Conservation (phyloP, 768 basidiomycete species). For the Trametes villosa region DNA sequence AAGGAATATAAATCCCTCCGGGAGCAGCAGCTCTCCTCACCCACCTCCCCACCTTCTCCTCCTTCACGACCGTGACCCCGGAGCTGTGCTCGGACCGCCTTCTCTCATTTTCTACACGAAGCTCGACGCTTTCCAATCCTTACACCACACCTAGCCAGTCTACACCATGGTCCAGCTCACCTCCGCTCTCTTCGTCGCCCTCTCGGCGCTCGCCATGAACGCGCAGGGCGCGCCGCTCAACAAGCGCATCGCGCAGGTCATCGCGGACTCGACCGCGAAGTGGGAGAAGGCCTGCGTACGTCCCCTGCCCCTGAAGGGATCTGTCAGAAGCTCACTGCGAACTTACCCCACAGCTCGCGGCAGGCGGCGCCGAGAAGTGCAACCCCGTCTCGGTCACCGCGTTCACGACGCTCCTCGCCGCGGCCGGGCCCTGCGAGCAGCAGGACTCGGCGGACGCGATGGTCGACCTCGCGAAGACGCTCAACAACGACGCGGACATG, state of each 20-base stretch:
- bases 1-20: slow-evolving; percentile 1
- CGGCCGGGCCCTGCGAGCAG: slow-evolving; percentile 43
- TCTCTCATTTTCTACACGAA: slow-evolving; percentile 2
- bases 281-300: slow-evolving; percentile 15
- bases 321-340: slow-evolving; percentile 41
- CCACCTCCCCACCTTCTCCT: not conserved
- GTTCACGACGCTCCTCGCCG: slow-evolving; percentile 62
- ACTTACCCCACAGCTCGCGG: slow-evolving; percentile 46
- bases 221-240: slow-evolving; percentile 35
- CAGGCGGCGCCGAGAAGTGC: slow-evolving; percentile 60
- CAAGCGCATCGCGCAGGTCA: slow-evolving; percentile 16
- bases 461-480: slow-evolving; percentile 52
- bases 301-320: not conserved
- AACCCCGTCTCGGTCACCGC: slow-evolving; percentile 59
- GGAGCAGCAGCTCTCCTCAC: not conserved
- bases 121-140: slow-evolving; percentile 17
- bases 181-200: slow-evolving; percentile 37
- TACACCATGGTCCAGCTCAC: slow-evolving; percentile 38
- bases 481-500: slow-evolving; percentile 51
- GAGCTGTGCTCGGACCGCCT: slow-evolving; percentile 19
- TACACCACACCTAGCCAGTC: not conserved
- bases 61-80: slow-evolving; percentile 10
- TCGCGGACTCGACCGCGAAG: not conserved
- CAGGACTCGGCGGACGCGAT: slow-evolving; percentile 54
- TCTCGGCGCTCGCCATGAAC: slow-evolving; percentile 35